These are phyloP conservation scores for Pseudogymnoascus pannorum DNA, from an alignment of 2,329 filamentous ascomycete species.

Conservation along the genomic window DNA sequence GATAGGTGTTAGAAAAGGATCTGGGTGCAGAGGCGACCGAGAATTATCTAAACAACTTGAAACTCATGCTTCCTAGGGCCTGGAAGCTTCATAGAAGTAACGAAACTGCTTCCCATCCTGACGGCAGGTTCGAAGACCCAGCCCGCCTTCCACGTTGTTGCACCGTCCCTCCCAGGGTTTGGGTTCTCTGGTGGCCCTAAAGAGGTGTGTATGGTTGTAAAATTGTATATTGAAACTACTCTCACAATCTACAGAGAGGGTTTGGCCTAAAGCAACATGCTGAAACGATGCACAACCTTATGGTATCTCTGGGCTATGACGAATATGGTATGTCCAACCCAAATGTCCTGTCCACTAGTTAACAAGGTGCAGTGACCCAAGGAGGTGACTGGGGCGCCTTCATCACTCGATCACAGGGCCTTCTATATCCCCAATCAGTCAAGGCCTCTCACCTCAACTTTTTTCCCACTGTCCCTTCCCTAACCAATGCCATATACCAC, in stretches of 20 bases:
- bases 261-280: conserved; percentile 55
- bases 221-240: neutral
- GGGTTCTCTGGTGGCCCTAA: conserved; percentile 36
- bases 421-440: conserved; percentile 49
- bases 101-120: conserved; percentile 47
- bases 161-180: conserved; percentile 48
- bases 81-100: conserved; percentile 58
- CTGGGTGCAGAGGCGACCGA: neutral
- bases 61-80: conserved; percentile 37
- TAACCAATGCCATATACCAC: conserved; percentile 5
- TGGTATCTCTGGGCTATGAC: conserved; percentile 58
- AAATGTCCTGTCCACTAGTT: neutral
- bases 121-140: conserved; percentile 26
- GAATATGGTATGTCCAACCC: conserved; percentile 36
- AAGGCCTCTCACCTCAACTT: conserved; percentile 45
- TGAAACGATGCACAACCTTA: conserved; percentile 58
- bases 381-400: conserved; percentile 66
- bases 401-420: conserved; percentile 53
- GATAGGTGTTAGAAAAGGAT: neutral
- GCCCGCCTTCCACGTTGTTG: conserved; percentile 46
- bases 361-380: conserved; percentile 37
- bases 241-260: conserved; percentile 36
- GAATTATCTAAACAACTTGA: neutral
- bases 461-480: neutral
- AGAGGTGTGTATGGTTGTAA: conserved; percentile 13